A percentile compares a stretch with the other conserved stretches of the same genome.
These are phyloP conservation scores for Bacidia rubella DNA, from an alignment of 495 filamentous ascomycete species.

Conservation along the genomic window DNA sequence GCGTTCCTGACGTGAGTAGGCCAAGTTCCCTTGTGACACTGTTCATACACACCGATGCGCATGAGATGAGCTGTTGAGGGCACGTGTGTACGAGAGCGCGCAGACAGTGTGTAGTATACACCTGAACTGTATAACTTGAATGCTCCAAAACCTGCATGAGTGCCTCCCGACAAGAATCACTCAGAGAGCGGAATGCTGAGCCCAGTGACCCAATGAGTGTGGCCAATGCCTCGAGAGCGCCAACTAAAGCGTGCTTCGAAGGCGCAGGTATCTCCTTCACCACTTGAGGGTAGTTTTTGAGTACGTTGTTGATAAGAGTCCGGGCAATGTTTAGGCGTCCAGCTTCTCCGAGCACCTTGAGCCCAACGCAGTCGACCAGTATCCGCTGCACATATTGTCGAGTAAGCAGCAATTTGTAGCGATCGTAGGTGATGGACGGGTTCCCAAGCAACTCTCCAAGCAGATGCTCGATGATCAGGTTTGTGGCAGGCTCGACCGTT, in stretches of 20 bases:
- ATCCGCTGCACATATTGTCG: conserved; percentile 75
- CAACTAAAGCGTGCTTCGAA: conserved; percentile 69
- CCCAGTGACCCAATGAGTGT: conserved; percentile 69
- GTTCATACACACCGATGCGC: conserved; percentile 93
- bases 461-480: conserved; percentile 66
- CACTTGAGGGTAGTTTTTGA: conserved; percentile 91
- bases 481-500: conserved; percentile 65
- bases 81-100: conserved; percentile 80
- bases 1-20: conserved; percentile 41
- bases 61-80: conserved; percentile 80
- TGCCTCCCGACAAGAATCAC: conserved; percentile 72
- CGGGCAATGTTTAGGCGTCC: conserved; percentile 73
- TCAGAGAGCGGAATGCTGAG: conserved; percentile 60
- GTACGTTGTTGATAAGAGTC: conserved; percentile 68
- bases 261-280: conserved; percentile 86
- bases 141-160: conserved; percentile 86
- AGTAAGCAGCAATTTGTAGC: conserved; percentile 76
- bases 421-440: conserved; percentile 62
- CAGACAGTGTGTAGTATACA: conserved; percentile 72
- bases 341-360: conserved; percentile 71
- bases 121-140: conserved; percentile 89
- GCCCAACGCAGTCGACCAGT: conserved; percentile 71
- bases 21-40: conserved; percentile 77
- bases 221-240: conserved; percentile 64
- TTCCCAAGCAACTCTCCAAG: conserved; percentile 67